phyloP scores from a whole-genome alignment of 2,329 filamentous ascomycete species.

The Exophiala sideris region DNA sequence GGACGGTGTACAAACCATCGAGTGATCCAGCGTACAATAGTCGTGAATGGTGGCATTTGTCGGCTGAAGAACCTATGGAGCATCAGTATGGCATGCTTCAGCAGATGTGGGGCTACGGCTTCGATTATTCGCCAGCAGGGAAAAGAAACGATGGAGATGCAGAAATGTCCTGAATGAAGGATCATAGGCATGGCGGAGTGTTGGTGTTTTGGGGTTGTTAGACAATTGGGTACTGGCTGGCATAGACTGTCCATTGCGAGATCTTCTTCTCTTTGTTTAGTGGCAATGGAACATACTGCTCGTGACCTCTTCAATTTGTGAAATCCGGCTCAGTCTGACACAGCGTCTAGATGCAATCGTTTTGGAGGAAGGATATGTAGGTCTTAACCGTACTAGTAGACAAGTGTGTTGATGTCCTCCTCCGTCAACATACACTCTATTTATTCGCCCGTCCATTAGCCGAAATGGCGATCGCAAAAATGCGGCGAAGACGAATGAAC shows the following conservation, averaged over 20 bases:
- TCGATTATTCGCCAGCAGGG: slow-evolving; percentile 13
- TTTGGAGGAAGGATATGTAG: too few relatives aligned
- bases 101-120: slow-evolving; percentile 28
- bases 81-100: slow-evolving; percentile 40
- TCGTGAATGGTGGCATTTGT: slow-evolving; percentile 37
- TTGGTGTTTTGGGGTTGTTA: neutral
- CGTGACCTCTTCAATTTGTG: too few relatives aligned
- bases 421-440: neutral
- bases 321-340: too few relatives aligned
- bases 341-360: too few relatives aligned
- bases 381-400: neutral
- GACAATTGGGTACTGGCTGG: neutral
- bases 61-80: slow-evolving; percentile 33
- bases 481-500: neutral
- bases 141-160: slow-evolving; percentile 19
- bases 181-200: neutral
- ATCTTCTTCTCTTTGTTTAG: neutral
- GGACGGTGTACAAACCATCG: slow-evolving; percentile 17
- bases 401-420: neutral
- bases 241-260: slow-evolving; percentile 22
- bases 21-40: slow-evolving; percentile 42
- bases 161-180: slow-evolving; percentile 20
- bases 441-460: slow-evolving; percentile 8
- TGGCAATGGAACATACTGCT: neutral
- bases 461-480: slow-evolving; percentile 7